phyloP scores from a whole-genome alignment of 805 yeast genomes.

The Pichia phayaonensis region DNA sequence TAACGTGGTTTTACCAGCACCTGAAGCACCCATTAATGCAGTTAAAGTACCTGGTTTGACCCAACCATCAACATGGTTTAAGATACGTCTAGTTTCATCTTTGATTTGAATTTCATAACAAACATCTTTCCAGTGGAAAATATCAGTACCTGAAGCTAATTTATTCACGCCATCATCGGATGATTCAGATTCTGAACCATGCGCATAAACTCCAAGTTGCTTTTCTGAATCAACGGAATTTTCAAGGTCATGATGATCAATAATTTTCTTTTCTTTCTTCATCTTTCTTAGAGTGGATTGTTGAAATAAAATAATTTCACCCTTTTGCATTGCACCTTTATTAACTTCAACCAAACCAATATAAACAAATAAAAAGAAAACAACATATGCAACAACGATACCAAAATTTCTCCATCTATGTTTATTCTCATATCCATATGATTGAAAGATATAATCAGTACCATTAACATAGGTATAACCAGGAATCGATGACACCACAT shows the following conservation, averaged over 20 bases:
- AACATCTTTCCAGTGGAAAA: constrained; percentile 73
- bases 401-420: constrained; percentile 84
- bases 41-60: constrained; percentile 78
- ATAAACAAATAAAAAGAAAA: constrained; percentile 49
- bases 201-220: constrained; percentile 18
- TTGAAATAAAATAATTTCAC: constrained; percentile 62
- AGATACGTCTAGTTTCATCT: constrained; percentile 49
- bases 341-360: constrained; percentile 48
- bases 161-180: constrained; percentile 25
- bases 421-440: constrained; percentile 44
- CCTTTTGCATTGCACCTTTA: constrained; percentile 59
- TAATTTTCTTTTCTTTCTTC: constrained; percentile 32
- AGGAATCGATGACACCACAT: constrained; percentile 47
- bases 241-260: constrained; percentile 25
- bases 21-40: constrained; percentile 63
- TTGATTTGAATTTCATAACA: constrained; percentile 63
- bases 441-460: constrained; percentile 40
- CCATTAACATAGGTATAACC: constrained; percentile 54
- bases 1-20: constrained; percentile 55
- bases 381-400: constrained; percentile 46
- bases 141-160: constrained; percentile 33
- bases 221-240: constrained; percentile 17
- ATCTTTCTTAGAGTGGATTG: constrained; percentile 38
- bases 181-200: constrained; percentile 13
- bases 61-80: constrained; percentile 70